Conservation (phyloP, 2,329 filamentous ascomycete genomes). For the Trichoderma oligosporum region DNA sequence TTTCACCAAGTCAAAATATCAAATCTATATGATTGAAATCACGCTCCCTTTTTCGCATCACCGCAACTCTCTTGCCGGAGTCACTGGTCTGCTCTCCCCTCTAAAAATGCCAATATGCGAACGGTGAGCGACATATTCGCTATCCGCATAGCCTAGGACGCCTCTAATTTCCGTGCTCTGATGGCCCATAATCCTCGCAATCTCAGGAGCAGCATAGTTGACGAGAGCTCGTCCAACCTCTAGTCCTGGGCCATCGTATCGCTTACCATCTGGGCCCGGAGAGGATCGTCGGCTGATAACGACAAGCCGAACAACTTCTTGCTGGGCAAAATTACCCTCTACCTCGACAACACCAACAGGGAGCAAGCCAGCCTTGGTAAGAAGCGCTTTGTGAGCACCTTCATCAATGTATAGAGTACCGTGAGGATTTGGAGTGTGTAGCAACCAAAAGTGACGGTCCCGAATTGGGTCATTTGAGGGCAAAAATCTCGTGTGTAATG, state of each 20-base stretch:
- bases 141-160: constrained; percentile 86
- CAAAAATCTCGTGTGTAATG: constrained; percentile 87
- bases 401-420: constrained; percentile 89
- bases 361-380: constrained; percentile 79
- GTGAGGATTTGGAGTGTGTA: constrained; percentile 86
- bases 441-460: constrained; percentile 94
- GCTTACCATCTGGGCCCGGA: constrained; percentile 41
- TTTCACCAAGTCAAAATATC: background rate
- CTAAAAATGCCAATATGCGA: constrained; percentile 80
- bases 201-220: constrained; percentile 87
- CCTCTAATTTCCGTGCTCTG: constrained; percentile 76
- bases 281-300: constrained; percentile 62
- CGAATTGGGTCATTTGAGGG: constrained; percentile 80
- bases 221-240: constrained; percentile 88
- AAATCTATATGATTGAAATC: background rate
- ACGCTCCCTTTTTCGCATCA: background rate
- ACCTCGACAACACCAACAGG: constrained; percentile 89
- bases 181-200: constrained; percentile 76
- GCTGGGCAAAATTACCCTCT: constrained; percentile 82
- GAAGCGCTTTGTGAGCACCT: constrained; percentile 78
- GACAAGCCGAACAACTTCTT: constrained; percentile 84
- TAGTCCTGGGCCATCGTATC: constrained; percentile 49
- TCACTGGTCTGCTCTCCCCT: constrained; percentile 51
- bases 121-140: constrained; percentile 84
- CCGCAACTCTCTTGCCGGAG: constrained; percentile 36